These are phyloP conservation scores for Astrocystis sublimbata DNA, from an alignment of 495 filamentous ascomycete species.

Conservation along the genomic window DNA sequence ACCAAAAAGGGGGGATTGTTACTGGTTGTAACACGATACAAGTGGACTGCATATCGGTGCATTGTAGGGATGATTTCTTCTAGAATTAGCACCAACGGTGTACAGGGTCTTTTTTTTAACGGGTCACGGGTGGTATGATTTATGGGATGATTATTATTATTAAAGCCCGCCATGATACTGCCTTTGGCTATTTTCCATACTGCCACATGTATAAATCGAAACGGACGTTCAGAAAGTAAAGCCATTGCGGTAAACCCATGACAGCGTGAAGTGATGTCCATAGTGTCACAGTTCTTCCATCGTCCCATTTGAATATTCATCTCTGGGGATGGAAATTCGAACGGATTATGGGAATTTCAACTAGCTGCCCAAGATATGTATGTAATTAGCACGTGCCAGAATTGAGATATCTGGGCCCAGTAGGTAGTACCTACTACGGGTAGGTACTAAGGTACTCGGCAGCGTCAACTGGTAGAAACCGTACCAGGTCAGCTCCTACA, in stretches of 20 bases:
- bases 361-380: too few species aligned
- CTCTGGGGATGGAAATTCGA: too few species aligned
- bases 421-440: too few species aligned
- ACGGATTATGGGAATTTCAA: too few species aligned
- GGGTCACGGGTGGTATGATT: constrained; percentile 31
- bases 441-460: too few species aligned
- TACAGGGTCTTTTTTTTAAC: constrained; percentile 32
- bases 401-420: too few species aligned
- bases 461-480: too few species aligned
- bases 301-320: background rate
- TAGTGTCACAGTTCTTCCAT: too few species aligned
- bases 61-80: constrained; percentile 36
- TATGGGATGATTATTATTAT: constrained; percentile 29
- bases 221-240: constrained; percentile 12
- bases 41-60: constrained; percentile 26
- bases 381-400: too few species aligned
- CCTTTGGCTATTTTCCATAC: constrained; percentile 23
- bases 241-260: background rate
- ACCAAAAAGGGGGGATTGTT: constrained; percentile 7
- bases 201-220: constrained; percentile 38
- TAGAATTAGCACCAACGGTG: constrained; percentile 31
- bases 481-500: too few species aligned
- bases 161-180: constrained; percentile 28
- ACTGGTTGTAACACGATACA: constrained; percentile 19
- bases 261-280: background rate